phyloP scores from a whole-genome alignment of 108 stramenopile genomes.

The Nitzschia sp. region DNA sequence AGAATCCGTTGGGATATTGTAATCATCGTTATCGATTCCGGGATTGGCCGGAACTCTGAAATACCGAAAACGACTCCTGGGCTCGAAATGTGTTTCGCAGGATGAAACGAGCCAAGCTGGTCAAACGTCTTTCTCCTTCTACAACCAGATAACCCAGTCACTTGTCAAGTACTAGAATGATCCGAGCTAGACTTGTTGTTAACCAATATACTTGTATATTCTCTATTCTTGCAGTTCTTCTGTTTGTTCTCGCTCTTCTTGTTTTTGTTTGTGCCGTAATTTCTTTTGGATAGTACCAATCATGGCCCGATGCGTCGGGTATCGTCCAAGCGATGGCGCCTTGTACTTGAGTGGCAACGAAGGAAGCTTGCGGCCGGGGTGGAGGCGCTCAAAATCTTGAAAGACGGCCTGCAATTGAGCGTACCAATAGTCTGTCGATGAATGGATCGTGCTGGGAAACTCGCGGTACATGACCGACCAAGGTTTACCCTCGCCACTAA shows the following conservation, averaged over 20 bases:
- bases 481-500: constrained; percentile 45
- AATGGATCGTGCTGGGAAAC: constrained; percentile 15
- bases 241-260: constrained; percentile 1
- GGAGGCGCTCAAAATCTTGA: neutral
- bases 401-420: constrained; percentile 6
- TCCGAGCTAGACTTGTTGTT: too few species aligned
- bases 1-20: constrained; percentile 83
- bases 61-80: too few species aligned
- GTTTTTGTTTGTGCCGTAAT: neutral
- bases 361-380: constrained; percentile 11
- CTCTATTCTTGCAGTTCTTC: neutral
- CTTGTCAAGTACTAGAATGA: too few species aligned
- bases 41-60: constrained; percentile 39
- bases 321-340: constrained; percentile 17
- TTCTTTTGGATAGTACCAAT: constrained; percentile 20
- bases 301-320: constrained; percentile 28
- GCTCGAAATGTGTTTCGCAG: too few species aligned
- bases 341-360: constrained; percentile 6
- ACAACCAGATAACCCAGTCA: too few species aligned
- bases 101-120: too few species aligned
- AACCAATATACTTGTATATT: too few species aligned
- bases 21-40: constrained; percentile 73
- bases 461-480: constrained; percentile 18
- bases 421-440: constrained; percentile 21
- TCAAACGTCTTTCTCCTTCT: too few species aligned